These are phyloP conservation scores for Chiua virens DNA, from an alignment of 768 basidiomycete genomes.

Conservation along the genomic window DNA sequence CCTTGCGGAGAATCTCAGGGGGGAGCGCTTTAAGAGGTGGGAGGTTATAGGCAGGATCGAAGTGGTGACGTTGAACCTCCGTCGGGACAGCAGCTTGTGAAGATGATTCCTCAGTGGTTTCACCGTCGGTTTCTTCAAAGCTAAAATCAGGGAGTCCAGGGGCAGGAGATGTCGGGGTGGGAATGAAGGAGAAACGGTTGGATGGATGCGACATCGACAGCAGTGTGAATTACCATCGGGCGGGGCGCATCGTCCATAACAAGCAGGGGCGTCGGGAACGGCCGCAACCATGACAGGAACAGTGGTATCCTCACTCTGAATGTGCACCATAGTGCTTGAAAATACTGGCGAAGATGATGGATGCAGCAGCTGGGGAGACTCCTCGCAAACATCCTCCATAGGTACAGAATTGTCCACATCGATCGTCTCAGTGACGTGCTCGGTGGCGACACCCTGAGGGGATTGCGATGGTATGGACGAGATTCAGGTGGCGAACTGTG, in stretches of 20 bases:
- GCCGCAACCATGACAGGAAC: background rate
- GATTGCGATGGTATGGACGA: slow-evolving; percentile 7
- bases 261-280: background rate
- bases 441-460: slow-evolving; percentile 3
- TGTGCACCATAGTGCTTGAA: background rate
- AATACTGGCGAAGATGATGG: slow-evolving; percentile 24
- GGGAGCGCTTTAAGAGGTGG: slow-evolving; percentile 58
- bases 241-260: slow-evolving; percentile 3
- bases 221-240: slow-evolving; percentile 24
- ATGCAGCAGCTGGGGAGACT: slow-evolving; percentile 23
- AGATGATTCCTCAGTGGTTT: slow-evolving; percentile 19
- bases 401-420: slow-evolving; percentile 14
- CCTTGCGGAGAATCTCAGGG: slow-evolving; percentile 51
- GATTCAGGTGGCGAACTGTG: slow-evolving; percentile 17
- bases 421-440: slow-evolving; percentile 8
- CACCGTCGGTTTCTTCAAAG: slow-evolving; percentile 33
- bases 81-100: slow-evolving; percentile 10
- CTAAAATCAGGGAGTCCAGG: slow-evolving; percentile 30
- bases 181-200: slow-evolving; percentile 34
- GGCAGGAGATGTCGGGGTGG: slow-evolving; percentile 37
- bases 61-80: slow-evolving; percentile 35
- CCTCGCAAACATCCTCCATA: slow-evolving; percentile 22
- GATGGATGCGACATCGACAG: slow-evolving; percentile 28
- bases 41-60: slow-evolving; percentile 49
- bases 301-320: background rate